These are phyloP conservation scores for Pyrus hybrid DNA, from an alignment of 331 rosid species.

Conservation along the genomic window DNA sequence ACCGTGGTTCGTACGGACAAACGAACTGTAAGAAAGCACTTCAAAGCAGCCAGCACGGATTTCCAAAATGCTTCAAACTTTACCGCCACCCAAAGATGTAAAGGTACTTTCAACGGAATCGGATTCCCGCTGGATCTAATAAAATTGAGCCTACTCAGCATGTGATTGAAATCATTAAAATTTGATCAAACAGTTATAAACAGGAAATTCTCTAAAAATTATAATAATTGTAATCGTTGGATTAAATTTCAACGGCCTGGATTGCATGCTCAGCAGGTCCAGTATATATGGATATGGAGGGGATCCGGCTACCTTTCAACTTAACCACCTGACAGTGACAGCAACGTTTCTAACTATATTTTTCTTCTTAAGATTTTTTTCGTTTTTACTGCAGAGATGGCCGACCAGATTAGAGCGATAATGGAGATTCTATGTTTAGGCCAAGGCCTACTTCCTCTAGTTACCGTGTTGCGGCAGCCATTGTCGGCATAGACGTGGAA, in stretches of 20 bases:
- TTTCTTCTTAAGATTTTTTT: background rate
- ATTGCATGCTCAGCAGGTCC: rapidly evolving
- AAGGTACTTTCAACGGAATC: background rate
- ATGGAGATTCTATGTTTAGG: no score
- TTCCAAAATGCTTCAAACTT: constrained; percentile 13
- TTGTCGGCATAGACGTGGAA: constrained; percentile 3
- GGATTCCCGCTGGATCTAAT: rapidly evolving
- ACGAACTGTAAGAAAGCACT: background rate
- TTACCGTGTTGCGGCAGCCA: constrained; percentile 34
- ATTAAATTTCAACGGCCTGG: no score
- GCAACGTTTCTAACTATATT: constrained; percentile 3
- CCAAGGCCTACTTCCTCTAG: background rate
- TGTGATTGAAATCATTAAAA: rapidly evolving
- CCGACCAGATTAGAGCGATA: background rate
- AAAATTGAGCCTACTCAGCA: no score
- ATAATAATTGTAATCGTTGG: rapidly evolving
- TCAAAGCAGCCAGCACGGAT: constrained; percentile 7
- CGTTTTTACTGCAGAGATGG: background rate
- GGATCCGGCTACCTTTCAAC: background rate
- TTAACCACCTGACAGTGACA: constrained; percentile 26
- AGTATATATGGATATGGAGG: rapidly evolving
- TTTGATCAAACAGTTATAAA: no score
- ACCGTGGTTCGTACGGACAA: background rate
- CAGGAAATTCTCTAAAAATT: rapidly evolving
- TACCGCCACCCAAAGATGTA: constrained; percentile 32